Evolutionary conservation across 768 basidiomycete genomes (phyloP), one percentile per base, ranked within the genome.

Genomic region (Scleroderma citrinum): DNA sequence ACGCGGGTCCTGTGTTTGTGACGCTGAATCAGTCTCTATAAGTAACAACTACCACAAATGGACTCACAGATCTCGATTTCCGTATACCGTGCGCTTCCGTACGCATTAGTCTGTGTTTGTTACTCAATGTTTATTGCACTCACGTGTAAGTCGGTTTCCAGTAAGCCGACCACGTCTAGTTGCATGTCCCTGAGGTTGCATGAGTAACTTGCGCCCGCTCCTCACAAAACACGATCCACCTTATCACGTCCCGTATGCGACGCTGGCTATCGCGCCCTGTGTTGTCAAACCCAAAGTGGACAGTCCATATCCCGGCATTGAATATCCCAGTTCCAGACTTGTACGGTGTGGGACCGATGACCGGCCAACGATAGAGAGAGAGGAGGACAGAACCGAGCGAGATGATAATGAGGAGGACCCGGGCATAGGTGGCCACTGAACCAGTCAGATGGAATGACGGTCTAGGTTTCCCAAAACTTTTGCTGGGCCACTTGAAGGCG

Each of bases 111-210:
- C 36, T 45, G n/a, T 41, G 13, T 13, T 14, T 38, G 10, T n/a
- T 35, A 17, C 21, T 42, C 20, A 12, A 21, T 6, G 3, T 24
- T 3, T 35, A n/a, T 35, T 35, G 19, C 17, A 72, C 83, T 65
- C 61, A 92, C 90, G 55, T 89, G 81, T 38, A 90, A 64, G 67
- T 95, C 92, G 1, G 89, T 91, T 67, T 95, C 92, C 49, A 95
- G 64, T 46, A 95, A 62, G 1, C 92, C 91, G 5, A 93, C 78
- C 1, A 95, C 74, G 61, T 95, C 92, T 16, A 95, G 72, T 50
- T 93, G 71, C 81, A 92, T 82, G 58, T 92, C 91, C 54, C 82
- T 82, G 46, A 12, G 24, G 13, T 29, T 47, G 44, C 24, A 32
- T 47, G 17, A 34, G 46, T 35, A 13, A 26, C 37, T 16, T 30